Conservation (phyloP, 2,329 filamentous ascomycete genomes). For the Pseudocercospora fuligena region DNA sequence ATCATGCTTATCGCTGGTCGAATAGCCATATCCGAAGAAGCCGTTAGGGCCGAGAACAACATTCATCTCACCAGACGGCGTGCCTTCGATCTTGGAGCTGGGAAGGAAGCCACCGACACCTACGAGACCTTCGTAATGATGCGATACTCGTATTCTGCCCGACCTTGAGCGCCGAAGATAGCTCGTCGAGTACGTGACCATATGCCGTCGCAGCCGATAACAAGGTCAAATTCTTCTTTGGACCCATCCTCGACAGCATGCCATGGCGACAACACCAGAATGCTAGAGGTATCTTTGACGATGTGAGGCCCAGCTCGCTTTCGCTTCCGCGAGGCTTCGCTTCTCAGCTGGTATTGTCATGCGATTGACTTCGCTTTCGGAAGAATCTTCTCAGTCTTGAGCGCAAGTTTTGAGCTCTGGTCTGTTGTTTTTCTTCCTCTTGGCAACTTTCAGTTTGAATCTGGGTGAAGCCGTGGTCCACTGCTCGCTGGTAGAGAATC, state of each 20-base stretch:
- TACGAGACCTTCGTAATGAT: conserved; percentile 21
- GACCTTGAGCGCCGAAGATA: conserved; percentile 42
- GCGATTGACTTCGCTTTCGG: too few species aligned
- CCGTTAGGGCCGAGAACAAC: conserved; percentile 52
- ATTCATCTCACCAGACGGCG: conserved; percentile 41
- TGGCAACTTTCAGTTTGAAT: too few species aligned
- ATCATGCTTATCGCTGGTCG: conserved; percentile 37
- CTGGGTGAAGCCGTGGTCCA: too few species aligned
- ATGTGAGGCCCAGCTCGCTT: too few species aligned
- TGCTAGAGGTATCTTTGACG: too few species aligned
- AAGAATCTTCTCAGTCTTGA: too few species aligned
- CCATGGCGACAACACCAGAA: too few species aligned
- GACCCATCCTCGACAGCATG: conserved; percentile 16
- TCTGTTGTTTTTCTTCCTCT: too few species aligned
- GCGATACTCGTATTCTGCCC: conserved; percentile 37
- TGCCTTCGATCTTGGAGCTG: conserved; percentile 51
- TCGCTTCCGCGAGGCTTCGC: too few species aligned
- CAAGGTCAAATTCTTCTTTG: conserved; percentile 19
- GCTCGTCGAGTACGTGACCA: conserved; percentile 32
- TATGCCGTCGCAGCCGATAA: conserved; percentile 31
- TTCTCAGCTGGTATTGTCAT: too few species aligned
- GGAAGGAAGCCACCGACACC: conserved; percentile 22
- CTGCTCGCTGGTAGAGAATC: too few species aligned
- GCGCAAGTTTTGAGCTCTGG: too few species aligned
- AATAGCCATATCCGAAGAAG: conserved; percentile 55